Conservation (phyloP, 169 alveolate genomes). For the Plasmodium sp. region DNA sequence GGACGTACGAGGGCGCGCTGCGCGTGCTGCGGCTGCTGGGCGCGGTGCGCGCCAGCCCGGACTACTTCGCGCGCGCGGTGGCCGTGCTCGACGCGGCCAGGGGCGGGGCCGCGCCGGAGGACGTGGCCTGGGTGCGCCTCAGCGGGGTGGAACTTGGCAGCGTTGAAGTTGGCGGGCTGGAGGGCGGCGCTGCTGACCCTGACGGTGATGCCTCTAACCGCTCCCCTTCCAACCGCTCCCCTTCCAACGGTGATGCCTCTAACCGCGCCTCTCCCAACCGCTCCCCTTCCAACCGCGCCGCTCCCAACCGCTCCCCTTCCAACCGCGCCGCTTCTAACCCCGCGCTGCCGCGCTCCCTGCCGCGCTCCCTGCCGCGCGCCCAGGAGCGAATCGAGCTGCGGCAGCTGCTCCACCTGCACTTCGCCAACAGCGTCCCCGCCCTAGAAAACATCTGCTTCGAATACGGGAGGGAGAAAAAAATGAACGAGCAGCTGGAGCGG, state of each 20-base stretch:
- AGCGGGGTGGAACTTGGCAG: neutral
- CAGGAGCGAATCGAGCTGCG: neutral
- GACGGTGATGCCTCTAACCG: too few species aligned
- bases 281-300: too few species aligned
- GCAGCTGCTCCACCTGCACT: neutral
- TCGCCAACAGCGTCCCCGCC: neutral
- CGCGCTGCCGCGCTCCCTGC: neutral
- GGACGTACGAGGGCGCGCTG: constrained; percentile 10
- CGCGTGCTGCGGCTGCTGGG: neutral
- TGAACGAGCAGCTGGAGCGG: constrained; percentile 6
- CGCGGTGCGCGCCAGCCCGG: neutral
- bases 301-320: too few species aligned
- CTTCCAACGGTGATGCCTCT: too few species aligned
- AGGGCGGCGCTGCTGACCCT: neutral
- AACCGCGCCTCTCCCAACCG: too few species aligned
- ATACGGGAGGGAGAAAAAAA: constrained; percentile 37
- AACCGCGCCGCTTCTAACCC: too few species aligned
- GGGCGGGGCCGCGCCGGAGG: neutral
- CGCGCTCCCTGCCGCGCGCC: neutral
- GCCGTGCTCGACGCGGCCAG: neutral
- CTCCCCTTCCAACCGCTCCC: too few species aligned
- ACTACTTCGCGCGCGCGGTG: constrained; percentile 2
- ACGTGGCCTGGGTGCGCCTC: neutral
- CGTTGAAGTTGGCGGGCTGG: neutral
- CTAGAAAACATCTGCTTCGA: constrained; percentile 23